Evolutionary conservation across 148 eudicot genomes (phyloP), one percentile per base, ranked within the genome.

Genomic region (Silene latifolia): DNA sequence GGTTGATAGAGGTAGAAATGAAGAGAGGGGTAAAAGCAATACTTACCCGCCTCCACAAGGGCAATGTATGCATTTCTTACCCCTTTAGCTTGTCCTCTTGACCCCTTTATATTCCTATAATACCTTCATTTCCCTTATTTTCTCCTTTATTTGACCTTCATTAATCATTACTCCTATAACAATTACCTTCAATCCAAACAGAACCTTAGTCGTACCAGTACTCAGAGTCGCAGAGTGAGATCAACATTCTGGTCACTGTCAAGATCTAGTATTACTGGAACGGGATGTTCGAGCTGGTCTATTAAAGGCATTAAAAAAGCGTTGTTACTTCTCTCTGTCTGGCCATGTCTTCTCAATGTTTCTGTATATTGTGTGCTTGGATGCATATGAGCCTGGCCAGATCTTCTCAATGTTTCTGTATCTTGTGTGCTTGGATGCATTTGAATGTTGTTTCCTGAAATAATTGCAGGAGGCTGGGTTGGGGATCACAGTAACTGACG

Each of bases 231-330:
- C 32, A 79, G 71, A 63, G 71, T 79, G 20, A 79, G 78, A 70
- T 79, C 82, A 42, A 62, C 20, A 8, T 39, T 53, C 32, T 69
- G 58, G 32, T 79, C 71, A 27, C 58, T 54, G 19, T 63, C 75
- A 23, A 74, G 82, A 74, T 74, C 75, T 32, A 69, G 63, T 69
- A 79, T 74, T 53, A 62, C 71, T 32, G 78, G 78, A n/a, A 74
- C 74, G 53, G 82, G 82, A 19, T 56, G 74, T 21, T 74, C 60
- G n/a, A 79, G 82, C 25, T 79, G 82, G 39, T 79, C 48, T 69
- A 79, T 57, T 14, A 79, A 25, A 56, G 78, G 78, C 75, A 69
- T 63, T 42, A 72, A 27, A 63, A 14, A 23, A 39, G 56, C 53
- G 3, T 69, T 68, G 48, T 65, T 35, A 11, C 21, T 62, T 63